These are phyloP conservation scores for Saccharomyces hybrid DNA, from an alignment of 1,139 yeast genomes.

Conservation along the genomic window DNA sequence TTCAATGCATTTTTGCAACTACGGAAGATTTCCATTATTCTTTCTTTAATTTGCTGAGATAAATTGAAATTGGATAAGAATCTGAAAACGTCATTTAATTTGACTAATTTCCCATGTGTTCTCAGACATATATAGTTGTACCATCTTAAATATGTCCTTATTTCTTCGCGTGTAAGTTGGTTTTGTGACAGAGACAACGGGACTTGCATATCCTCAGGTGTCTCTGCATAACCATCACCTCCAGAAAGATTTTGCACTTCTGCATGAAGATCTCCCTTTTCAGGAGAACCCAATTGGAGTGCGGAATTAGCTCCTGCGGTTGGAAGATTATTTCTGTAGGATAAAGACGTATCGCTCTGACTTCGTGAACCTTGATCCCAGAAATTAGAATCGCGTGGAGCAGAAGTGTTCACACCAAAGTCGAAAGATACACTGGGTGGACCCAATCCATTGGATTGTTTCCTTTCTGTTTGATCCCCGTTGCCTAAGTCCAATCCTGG, in stretches of 20 bases:
- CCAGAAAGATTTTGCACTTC: slow-evolving; percentile 1
- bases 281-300: neutral
- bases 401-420: slow-evolving; percentile 8
- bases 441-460: neutral
- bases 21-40: slow-evolving; percentile 45
- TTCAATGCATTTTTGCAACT: slow-evolving; percentile 47
- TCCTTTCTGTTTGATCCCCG: slow-evolving; percentile 1
- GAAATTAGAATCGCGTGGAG: slow-evolving; percentile 22
- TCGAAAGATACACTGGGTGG: slow-evolving; percentile 5
- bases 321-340: slow-evolving; percentile 1
- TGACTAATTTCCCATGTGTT: slow-evolving; percentile 47
- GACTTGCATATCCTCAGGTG: slow-evolving; percentile 32
- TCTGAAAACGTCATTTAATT: slow-evolving; percentile 54
- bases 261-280: slow-evolving; percentile 3
- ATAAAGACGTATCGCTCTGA: slow-evolving; percentile 7
- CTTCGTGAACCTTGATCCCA: slow-evolving; percentile 3
- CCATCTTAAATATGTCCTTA: slow-evolving; percentile 71
- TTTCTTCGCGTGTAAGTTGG: slow-evolving; percentile 56
- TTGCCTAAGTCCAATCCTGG: slow-evolving; percentile 22
- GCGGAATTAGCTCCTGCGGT: neutral
- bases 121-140: slow-evolving; percentile 61
- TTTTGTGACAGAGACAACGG: slow-evolving; percentile 58
- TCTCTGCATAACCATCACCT: slow-evolving; percentile 17
- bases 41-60: slow-evolving; percentile 37
- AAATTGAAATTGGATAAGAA: slow-evolving; percentile 58